Evolutionary conservation across 2,329 filamentous ascomycete species (phyloP).

Genomic region (Diplodia scrobiculata): DNA sequence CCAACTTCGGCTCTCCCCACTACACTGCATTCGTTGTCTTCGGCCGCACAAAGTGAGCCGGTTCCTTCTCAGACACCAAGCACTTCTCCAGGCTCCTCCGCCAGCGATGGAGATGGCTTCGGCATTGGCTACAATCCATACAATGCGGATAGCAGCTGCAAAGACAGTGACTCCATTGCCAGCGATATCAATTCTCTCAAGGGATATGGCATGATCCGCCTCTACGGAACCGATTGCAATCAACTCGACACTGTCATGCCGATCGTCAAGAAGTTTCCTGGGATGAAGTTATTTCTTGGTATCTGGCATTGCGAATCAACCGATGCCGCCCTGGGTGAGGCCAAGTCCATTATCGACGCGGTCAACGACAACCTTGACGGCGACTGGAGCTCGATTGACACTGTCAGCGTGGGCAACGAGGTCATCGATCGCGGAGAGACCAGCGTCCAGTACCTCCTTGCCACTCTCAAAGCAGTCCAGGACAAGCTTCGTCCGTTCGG

Average conservation of each 20-base stretch:
- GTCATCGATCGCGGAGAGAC: conserved; percentile 60
- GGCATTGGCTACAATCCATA: conserved; percentile 28
- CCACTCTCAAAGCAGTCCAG: conserved; percentile 62
- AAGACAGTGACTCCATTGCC: conserved; percentile 63
- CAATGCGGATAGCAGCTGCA: conserved; percentile 57
- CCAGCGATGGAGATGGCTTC: conserved; percentile 7
- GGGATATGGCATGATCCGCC: conserved; percentile 66
- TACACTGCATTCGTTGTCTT: background rate
- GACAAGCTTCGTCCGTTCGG: conserved; percentile 63
- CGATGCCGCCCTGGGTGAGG: conserved; percentile 50
- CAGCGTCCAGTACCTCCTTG: conserved; percentile 58
- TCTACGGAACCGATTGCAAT: conserved; percentile 80
- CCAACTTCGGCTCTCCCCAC: background rate
- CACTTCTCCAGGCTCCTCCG: background rate
- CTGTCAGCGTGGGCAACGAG: conserved; percentile 80
- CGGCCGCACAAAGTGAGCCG: background rate
- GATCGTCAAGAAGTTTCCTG: conserved; percentile 57
- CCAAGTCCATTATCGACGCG: conserved; percentile 62
- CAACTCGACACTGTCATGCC: conserved; percentile 66
- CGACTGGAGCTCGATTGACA: conserved; percentile 70
- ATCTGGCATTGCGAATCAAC: conserved; percentile 60
- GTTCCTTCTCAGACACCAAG: background rate
- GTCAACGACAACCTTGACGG: conserved; percentile 46
- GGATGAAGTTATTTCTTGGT: conserved; percentile 73
- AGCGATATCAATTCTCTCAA: conserved; percentile 64